Conservation (phyloP, 176 grass and related monocot genomes). For the Carex parvula region DNA sequence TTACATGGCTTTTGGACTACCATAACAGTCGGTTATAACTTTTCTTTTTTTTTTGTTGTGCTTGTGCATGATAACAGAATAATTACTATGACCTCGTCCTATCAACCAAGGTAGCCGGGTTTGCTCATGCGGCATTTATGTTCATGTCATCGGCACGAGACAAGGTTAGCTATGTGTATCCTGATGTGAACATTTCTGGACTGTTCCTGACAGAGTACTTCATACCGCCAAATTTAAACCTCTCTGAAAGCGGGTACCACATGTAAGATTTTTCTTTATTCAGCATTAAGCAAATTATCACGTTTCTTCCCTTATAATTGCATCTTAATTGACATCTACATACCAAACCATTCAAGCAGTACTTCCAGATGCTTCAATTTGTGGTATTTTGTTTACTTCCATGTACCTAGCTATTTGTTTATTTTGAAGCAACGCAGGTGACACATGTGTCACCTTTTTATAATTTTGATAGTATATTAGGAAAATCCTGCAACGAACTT, state of each 20-base stretch:
- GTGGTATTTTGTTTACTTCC: background rate
- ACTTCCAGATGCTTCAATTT: background rate
- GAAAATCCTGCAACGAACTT: background rate
- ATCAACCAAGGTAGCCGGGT: slow-evolving; percentile 67
- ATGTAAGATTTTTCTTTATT: slow-evolving; percentile 46
- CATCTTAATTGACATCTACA: background rate
- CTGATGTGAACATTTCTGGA: slow-evolving; percentile 71
- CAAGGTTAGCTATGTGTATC: slow-evolving; percentile 82
- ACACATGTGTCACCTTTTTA: background rate
- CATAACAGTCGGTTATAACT: background rate
- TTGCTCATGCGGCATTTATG: slow-evolving; percentile 82
- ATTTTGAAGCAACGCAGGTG: background rate
- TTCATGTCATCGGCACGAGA: slow-evolving; percentile 81
- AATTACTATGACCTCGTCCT: slow-evolving; percentile 79
- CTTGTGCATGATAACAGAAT: slow-evolving; percentile 34
- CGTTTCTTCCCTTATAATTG: background rate
- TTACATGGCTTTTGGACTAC: background rate
- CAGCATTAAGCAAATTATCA: background rate
- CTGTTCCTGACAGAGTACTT: slow-evolving; percentile 73
- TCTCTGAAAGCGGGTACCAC: slow-evolving; percentile 64
- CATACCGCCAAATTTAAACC: slow-evolving; percentile 44
- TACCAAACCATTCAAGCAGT: background rate
- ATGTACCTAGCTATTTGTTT: background rate
- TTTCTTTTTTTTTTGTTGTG: background rate
- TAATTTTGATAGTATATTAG: background rate